Evolutionary conservation across 2,329 filamentous ascomycete genomes (phyloP).

Genomic region (Aspergillus fumigatiaffinis): DNA sequence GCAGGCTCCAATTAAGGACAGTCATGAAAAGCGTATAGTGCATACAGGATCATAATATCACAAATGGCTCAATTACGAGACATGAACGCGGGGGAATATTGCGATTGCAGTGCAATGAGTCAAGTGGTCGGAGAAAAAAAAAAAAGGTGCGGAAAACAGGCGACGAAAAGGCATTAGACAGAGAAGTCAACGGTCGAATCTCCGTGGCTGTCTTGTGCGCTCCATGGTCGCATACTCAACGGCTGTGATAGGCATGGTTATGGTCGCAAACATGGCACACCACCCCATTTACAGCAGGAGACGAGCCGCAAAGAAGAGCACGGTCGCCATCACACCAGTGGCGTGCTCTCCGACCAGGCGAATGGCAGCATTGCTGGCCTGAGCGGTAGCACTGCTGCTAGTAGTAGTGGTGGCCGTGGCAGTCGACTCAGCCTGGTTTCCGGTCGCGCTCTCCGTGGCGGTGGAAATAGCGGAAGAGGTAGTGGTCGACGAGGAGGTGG

Average conservation of each 20-base stretch:
- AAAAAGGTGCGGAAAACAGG: background rate
- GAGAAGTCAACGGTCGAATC: background rate
- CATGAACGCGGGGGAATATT: conserved; percentile 8
- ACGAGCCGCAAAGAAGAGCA: conserved; percentile 54
- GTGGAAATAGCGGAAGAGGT: conserved; percentile 19
- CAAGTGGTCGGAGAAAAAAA: background rate
- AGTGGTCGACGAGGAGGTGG: conserved; percentile 25
- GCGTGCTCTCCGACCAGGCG: conserved; percentile 48
- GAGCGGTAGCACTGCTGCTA: conserved; percentile 22
- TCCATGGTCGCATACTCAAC: background rate
- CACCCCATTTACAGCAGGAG: conserved; percentile 49
- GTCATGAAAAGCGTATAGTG: conserved; percentile 4
- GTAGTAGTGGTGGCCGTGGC: conserved; percentile 24
- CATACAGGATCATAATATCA: conserved; percentile 6
- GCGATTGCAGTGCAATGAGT: conserved; percentile 2
- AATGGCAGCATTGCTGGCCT: conserved; percentile 42
- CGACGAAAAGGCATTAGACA: background rate
- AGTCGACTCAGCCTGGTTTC: conserved; percentile 19
- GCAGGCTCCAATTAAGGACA: conserved; percentile 8
- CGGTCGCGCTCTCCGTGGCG: conserved; percentile 11
- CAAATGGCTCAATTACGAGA: conserved; percentile 3
- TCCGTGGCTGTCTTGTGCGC: background rate
- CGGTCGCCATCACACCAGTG: conserved; percentile 49
- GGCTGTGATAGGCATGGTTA: background rate
- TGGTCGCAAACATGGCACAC: background rate